phyloP scores from a whole-genome alignment of 1,284 basidiomycete species.

The Ganoderma leucocontextum region DNA sequence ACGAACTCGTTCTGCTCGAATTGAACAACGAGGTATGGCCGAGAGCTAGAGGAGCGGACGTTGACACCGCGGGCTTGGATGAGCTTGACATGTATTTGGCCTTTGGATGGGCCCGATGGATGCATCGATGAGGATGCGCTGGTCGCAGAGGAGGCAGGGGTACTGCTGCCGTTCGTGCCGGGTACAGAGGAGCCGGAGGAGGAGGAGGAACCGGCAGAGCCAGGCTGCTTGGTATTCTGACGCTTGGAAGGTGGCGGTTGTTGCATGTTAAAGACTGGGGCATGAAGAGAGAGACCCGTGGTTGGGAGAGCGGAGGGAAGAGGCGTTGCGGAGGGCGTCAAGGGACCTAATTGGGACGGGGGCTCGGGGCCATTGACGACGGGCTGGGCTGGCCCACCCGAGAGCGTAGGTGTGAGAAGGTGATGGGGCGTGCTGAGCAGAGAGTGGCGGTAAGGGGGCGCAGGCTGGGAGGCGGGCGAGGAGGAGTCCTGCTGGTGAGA shows the following conservation, averaged over 20 bases:
- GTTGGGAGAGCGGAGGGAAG: slow-evolving; percentile 71
- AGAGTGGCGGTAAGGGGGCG: slow-evolving; percentile 48
- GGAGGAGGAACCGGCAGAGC: slow-evolving; percentile 46
- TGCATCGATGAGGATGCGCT: slow-evolving; percentile 33
- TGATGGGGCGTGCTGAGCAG: slow-evolving; percentile 46
- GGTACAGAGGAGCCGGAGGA: slow-evolving; percentile 41
- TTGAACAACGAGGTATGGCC: slow-evolving; percentile 96
- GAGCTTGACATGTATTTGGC: slow-evolving; percentile 94
- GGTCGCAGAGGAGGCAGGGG: slow-evolving; percentile 28
- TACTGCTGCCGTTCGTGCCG: slow-evolving; percentile 38
- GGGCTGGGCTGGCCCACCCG: slow-evolving; percentile 38
- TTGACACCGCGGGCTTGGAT: slow-evolving; percentile 92
- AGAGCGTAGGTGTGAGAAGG: slow-evolving; percentile 41
- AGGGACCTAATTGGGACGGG: slow-evolving; percentile 43
- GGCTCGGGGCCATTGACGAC: slow-evolving; percentile 39
- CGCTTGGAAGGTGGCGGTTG: slow-evolving; percentile 61
- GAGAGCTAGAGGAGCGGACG: slow-evolving; percentile 68
- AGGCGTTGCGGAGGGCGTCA: slow-evolving; percentile 49
- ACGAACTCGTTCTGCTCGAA: slow-evolving; percentile 99
- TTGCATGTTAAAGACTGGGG: slow-evolving; percentile 81
- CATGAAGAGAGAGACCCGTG: slow-evolving; percentile 80
- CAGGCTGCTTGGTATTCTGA: slow-evolving; percentile 43
- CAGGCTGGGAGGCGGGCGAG: slow-evolving; percentile 30
- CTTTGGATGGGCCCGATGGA: slow-evolving; percentile 59
- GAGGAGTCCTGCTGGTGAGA: slow-evolving; percentile 26